phyloP scores from a whole-genome alignment of 1,284 basidiomycete species.

The Fomitiporia mediterranea region DNA sequence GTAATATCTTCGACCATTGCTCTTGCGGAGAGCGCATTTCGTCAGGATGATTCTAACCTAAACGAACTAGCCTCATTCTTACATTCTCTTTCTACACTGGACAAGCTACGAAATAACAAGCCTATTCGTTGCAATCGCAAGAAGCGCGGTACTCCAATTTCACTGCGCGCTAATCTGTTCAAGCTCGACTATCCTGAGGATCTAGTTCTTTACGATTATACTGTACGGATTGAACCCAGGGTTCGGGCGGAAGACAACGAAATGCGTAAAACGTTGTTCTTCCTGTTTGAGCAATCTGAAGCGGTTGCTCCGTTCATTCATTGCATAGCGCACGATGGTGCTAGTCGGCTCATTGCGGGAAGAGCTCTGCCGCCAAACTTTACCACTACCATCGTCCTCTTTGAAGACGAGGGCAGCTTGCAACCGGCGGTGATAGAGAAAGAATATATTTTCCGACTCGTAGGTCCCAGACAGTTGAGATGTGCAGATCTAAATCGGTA shows the following conservation, averaged over 20 bases:
- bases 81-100: background rate
- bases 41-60: background rate
- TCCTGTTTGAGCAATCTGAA: constrained; percentile 48
- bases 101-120: background rate
- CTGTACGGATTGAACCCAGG: constrained; percentile 49
- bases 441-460: constrained; percentile 50
- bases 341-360: constrained; percentile 52
- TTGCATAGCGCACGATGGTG: constrained; percentile 59
- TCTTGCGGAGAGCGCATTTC: background rate
- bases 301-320: constrained; percentile 37
- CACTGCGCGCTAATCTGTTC: constrained; percentile 67
- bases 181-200: constrained; percentile 46
- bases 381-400: constrained; percentile 42
- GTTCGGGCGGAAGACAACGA: constrained; percentile 42
- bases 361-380: constrained; percentile 55
- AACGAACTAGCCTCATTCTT: background rate
- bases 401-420: constrained; percentile 46
- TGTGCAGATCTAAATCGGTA: constrained; percentile 44
- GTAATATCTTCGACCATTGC: background rate
- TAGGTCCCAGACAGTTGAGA: constrained; percentile 42
- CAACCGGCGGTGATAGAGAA: constrained; percentile 36
- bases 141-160: constrained; percentile 46
- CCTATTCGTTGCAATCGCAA: constrained; percentile 59
- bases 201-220: constrained; percentile 52
- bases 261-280: constrained; percentile 37